Evolutionary conservation across 306 rosid genomes (phyloP), one percentile per base, ranked within the genome.

Genomic region (Trichosanthes truncata): DNA sequence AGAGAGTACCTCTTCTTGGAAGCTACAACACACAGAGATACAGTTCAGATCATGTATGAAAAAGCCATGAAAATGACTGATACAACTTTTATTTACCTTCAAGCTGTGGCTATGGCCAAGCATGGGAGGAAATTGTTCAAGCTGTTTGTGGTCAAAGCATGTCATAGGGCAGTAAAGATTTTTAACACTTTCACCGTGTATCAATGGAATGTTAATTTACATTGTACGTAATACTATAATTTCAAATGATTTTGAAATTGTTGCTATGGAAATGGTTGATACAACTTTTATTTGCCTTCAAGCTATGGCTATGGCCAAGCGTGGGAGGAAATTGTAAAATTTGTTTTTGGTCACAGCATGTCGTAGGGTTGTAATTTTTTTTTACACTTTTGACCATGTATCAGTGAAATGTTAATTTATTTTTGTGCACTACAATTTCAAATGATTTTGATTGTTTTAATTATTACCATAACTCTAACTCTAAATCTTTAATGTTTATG

Each of bases 1-100:
- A 88, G 35, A 90, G 87, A 85, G 84, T 29, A 43, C 93, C 96
- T 79, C 82, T 92, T 55, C 76, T 94, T 87, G 87, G 85, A 77
- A 84, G 59, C 81, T 81, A 81, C 26, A 79, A 79, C 77, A 29
- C 59, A 35, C 53, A 67, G 67, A 72, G 82, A 82, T 55, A 21
- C 80, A 77, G 53, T 36, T 41, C 23, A 77, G 55, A 77, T 7
- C 20, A 57, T 77, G 80, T 77, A 40, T 77, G 46, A 74, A 40
- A 55, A 57, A 13, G 66, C 23, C 51, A 76, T 7, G 12, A 76
- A 61, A 45, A 26, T 21, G 10, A 23, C 23, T 69, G 31, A 43
- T 76, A 6, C 49, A 76, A 36, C 51, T 36, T 76, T 43, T 13
- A 25, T 71, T 48, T 21, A 40, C 52, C 75, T 40, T 68, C 75